Conservation (phyloP, 2,329 filamentous ascomycete genomes). For the Penicillium sp. region DNA sequence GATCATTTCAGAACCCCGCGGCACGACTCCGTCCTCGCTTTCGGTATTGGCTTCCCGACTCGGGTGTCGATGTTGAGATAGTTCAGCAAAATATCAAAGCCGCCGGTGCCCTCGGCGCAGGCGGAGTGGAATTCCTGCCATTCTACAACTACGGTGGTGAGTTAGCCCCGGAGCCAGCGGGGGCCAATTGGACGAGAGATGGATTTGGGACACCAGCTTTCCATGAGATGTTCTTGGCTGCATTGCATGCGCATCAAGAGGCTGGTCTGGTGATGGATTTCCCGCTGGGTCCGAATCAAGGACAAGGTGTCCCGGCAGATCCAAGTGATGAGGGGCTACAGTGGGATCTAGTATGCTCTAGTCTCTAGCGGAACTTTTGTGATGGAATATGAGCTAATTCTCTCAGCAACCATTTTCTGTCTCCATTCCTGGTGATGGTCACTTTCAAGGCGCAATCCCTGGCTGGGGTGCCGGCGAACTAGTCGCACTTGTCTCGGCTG, state of each 20-base stretch:
- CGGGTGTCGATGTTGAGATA: slow-evolving; percentile 33
- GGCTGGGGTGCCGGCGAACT: slow-evolving; percentile 45
- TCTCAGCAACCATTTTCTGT: slow-evolving; percentile 11
- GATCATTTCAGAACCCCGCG: slow-evolving; percentile 32
- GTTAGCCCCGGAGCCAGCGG: slow-evolving; percentile 10
- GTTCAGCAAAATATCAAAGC: slow-evolving; percentile 39
- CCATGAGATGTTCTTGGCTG: slow-evolving; percentile 29
- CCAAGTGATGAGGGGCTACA: slow-evolving; percentile 39
- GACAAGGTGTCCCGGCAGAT: slow-evolving; percentile 50
- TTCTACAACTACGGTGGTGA: slow-evolving; percentile 45
- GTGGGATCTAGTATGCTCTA: slow-evolving; percentile 25
- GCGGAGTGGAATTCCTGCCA: slow-evolving; percentile 45
- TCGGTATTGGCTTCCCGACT: slow-evolving; percentile 48
- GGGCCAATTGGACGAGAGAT: slow-evolving; percentile 43
- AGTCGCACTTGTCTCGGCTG: slow-evolving; percentile 28
- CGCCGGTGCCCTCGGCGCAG: slow-evolving; percentile 38
- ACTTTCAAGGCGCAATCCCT: slow-evolving; percentile 35
- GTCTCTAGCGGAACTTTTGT: neutral
- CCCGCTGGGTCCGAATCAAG: slow-evolving; percentile 53
- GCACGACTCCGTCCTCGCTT: slow-evolving; percentile 35
- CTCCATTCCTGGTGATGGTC: slow-evolving; percentile 25
- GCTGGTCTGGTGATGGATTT: slow-evolving; percentile 51
- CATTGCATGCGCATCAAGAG: slow-evolving; percentile 39
- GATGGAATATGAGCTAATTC: neutral
- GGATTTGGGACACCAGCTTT: slow-evolving; percentile 46